Evolutionary conservation across 1,284 basidiomycete genomes (phyloP), one percentile per base, ranked within the genome.

Genomic region (Malassezia obtusa): DNA sequence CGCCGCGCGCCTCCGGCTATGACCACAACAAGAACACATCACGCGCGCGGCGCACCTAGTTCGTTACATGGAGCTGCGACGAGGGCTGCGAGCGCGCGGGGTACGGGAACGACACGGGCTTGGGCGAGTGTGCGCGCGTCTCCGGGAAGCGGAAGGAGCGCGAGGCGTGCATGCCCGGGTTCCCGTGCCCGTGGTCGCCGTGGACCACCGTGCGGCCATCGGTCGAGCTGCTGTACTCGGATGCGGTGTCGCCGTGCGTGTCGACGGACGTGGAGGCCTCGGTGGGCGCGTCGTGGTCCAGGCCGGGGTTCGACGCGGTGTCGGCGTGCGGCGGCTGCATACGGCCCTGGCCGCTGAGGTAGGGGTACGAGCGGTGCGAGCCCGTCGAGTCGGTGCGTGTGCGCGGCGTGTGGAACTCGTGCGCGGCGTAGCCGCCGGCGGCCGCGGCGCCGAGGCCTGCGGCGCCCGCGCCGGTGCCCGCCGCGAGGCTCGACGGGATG

Each of bases 291-390:
- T 40, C 37, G 21, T 49, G n/a, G 15, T 30, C 37, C 12, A 39
- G 24, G 31, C 37, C 37, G 17, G 11, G n/a, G 41, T 55, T 46
- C 21, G 35, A 46, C 7, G 32, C 40, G 10, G 36, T 24, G 12
- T 57, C 50, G n/a, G 50, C 33, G 28, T 49, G 38, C 10, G 50
- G 40, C 15, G 59, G 62, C 21, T 65, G 60, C 49, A 65, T 62
- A n/a, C 38, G 38, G 26, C 38, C 26, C 12, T 21, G 38, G 14
- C 59, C 60, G n/a, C 53, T 52, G 1, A 68, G 56, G 46, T 59
- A 69, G 0, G 67, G 67, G 58, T 70, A 67, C 17, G 59, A 63
- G 26, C 60, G 59, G 54, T 68, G 64, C 7, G 58, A 58, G 2
- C 57, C 64, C 2, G 26, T 49, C 30, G 58, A 54, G 24, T 44